Conservation (phyloP, 2,329 filamentous ascomycete genomes). For the Fusarium mangiferae region DNA sequence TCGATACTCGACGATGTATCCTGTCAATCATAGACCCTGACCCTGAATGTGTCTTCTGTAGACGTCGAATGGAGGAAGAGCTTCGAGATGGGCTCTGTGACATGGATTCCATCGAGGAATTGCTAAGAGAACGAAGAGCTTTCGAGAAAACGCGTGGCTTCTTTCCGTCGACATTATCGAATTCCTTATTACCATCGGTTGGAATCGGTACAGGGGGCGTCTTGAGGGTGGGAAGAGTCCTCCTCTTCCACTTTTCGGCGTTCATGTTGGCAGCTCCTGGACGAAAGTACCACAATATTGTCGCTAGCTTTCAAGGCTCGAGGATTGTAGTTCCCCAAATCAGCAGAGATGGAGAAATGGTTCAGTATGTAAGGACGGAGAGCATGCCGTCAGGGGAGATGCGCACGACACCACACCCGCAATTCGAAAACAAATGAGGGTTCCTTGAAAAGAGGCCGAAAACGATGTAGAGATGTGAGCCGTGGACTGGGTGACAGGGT, state of each 20-base stretch:
- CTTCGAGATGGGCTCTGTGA: conserved; percentile 47
- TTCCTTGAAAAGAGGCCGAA: conserved; percentile 11
- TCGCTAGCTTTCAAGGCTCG: conserved; percentile 5
- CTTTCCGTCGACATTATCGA: conserved; percentile 46
- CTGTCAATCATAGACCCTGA: conserved; percentile 56
- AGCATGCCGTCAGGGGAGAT: conserved; percentile 36
- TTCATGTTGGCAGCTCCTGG: conserved; percentile 40
- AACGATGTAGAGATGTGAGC: conserved; percentile 13
- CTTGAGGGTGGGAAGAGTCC: conserved; percentile 46
- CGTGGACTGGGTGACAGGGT: conserved; percentile 17
- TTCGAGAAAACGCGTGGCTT: conserved; percentile 51
- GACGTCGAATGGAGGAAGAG: conserved; percentile 47
- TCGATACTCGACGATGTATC: conserved; percentile 54
- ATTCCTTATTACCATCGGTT: conserved; percentile 30
- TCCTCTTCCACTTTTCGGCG: conserved; percentile 51
- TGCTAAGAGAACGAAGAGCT: conserved; percentile 54
- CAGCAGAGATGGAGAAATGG: conserved; percentile 9
- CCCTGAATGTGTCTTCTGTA: conserved; percentile 53
- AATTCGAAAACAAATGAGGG: conserved; percentile 20
- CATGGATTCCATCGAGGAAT: conserved; percentile 54
- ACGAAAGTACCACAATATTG: background rate
- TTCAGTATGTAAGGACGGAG: conserved; percentile 20
- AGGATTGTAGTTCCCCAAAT: conserved; percentile 4
- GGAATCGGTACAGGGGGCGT: conserved; percentile 38
- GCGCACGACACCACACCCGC: conserved; percentile 15